These are phyloP conservation scores for Plasmodium chabaudi DNA, from an alignment of 169 alveolate species.

Conservation along the genomic window DNA sequence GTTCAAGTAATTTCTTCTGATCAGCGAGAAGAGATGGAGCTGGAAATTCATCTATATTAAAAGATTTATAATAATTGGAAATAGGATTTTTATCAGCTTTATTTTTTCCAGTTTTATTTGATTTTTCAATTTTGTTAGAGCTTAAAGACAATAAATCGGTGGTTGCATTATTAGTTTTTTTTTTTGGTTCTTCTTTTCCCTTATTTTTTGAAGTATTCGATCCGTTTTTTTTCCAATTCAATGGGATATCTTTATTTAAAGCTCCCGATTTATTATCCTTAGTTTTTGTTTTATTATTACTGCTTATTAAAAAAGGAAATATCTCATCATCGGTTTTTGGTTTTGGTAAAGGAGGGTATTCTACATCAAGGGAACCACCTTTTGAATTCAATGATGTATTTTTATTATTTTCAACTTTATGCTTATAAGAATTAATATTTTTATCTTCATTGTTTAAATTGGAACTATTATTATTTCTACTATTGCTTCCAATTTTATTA, in stretches of 20 bases:
- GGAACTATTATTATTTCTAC: no score
- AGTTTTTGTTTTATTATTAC: slow-evolving; percentile 4
- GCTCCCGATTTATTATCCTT: neutral
- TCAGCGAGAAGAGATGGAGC: slow-evolving; percentile 2
- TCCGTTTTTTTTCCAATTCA: neutral
- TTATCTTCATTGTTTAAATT: neutral
- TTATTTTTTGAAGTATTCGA: neutral
- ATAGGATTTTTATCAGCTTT: neutral
- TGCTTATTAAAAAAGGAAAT: slow-evolving; percentile 5
- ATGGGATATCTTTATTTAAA: neutral
- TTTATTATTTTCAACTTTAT: slow-evolving; percentile 44
- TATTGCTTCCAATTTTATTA: no score
- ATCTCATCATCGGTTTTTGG: slow-evolving; percentile 9
- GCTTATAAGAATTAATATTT: slow-evolving; percentile 34
- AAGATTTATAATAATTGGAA: slow-evolving; percentile 1
- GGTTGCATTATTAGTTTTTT: neutral
- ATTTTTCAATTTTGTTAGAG: slow-evolving; percentile 3
- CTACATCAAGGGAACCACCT: slow-evolving; percentile 5
- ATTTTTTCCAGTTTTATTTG: slow-evolving; percentile 10
- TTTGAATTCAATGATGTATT: slow-evolving; percentile 1
- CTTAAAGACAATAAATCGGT: neutral
- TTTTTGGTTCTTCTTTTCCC: neutral
- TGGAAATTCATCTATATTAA: slow-evolving; percentile 40
- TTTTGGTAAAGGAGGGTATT: slow-evolving; percentile 53
- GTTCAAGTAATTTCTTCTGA: neutral